Base-by-base conservation (phyloP, 1,284 basidiomycete species). In the Porogramme epimiltina region DNA sequence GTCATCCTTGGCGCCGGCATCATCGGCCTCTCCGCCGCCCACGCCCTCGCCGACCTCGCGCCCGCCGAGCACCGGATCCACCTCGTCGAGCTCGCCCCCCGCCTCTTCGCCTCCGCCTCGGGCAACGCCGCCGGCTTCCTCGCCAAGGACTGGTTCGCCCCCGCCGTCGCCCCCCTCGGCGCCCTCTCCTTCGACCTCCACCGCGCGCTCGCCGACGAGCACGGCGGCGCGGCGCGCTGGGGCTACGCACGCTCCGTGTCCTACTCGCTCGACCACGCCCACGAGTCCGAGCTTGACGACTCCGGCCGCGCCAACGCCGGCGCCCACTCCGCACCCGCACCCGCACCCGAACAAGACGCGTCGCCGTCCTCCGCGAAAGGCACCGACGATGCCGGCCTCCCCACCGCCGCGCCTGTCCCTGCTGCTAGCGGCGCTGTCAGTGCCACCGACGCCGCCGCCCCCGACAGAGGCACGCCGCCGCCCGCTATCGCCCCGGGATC, bases 111-210 rank as follows among this genome's bases (percentile, higher is more conserved):
- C 5, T 83, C 71, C 3, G 82, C 85, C 1, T 79, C 76, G 1
- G 85, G 85, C 9, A 83, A 85, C 59, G 80, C 81, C 0, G 85
- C 81, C 6, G 85, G 85, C 5, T 82, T 88, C 58, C 66, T 88
- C 43, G 84, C 86, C 2, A 71, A 77, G 50, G 83, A 87, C 66
- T 88, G 85, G 86, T 83, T 85, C 64, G 70, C 72, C 2, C 66
- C 66, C 22, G 70, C 75, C 11, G 74, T 78, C 26, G 65, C 77
- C 36, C 73, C 76, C 34, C 71, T 86, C 38, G 79, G 79, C 23
- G 70, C 66, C 8, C 77, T 87, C 55, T 84, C 81, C 34, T 88
- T 78, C 66, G 66, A 76, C 24, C 70, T 87, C 28, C 86, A 88
- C 65, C 66, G 71, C 50, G 63, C 77, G 28, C 73, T 89, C 26